These are phyloP conservation scores for Neohortaea acidophila DNA, from an alignment of 495 filamentous ascomycete species.

Conservation along the genomic window DNA sequence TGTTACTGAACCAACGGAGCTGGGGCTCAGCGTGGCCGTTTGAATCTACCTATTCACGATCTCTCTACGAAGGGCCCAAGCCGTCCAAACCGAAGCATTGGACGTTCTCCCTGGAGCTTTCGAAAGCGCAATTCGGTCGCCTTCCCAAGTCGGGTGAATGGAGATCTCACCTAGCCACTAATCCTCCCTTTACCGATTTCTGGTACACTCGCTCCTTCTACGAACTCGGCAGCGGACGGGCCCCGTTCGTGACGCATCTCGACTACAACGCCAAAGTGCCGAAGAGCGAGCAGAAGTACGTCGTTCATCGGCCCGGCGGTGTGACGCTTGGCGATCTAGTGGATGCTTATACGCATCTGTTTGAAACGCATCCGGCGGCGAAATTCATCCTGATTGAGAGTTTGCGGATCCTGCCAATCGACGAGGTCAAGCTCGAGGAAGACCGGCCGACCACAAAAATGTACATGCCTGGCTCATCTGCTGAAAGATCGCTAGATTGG, in stretches of 20 bases:
- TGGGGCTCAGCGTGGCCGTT: too few species aligned
- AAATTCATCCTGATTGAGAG: slow-evolving; percentile 1
- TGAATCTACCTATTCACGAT: too few species aligned
- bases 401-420: too few species aligned
- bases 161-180: neutral
- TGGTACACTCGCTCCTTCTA: slow-evolving; percentile 2
- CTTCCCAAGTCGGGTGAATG: neutral
- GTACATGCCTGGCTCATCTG: too few species aligned
- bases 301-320: neutral
- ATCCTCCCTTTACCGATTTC: neutral
- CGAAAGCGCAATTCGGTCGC: too few species aligned
- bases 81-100: too few species aligned
- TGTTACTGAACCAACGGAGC: too few species aligned
- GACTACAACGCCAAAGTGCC: neutral
- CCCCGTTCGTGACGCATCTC: slow-evolving; percentile 2
- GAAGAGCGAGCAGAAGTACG: neutral
- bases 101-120: too few species aligned
- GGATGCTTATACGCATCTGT: neutral
- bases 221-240: slow-evolving; percentile 1
- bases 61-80: too few species aligned
- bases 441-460: neutral
- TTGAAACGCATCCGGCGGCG: neutral
- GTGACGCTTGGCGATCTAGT: slow-evolving; percentile 1
- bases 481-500: too few species aligned
- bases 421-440: too few species aligned